Conservation (phyloP, 495 filamentous ascomycete genomes). For the Aspergillus wentii region DNA sequence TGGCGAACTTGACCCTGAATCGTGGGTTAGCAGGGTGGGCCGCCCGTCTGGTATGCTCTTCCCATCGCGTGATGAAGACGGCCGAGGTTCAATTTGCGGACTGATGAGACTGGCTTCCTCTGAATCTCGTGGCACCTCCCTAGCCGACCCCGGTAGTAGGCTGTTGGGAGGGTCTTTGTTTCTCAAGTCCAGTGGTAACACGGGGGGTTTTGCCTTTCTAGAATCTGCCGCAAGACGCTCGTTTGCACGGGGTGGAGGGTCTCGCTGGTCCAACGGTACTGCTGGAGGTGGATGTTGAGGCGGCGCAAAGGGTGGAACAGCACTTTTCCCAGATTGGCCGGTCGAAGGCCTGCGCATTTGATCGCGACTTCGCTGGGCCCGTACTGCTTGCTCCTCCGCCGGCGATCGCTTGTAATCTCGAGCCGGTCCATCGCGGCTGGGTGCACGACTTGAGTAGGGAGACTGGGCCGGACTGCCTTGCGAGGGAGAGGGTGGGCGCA, state of each 20-base stretch:
- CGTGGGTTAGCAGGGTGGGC: constrained; percentile 13
- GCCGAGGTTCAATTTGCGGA: constrained; percentile 15
- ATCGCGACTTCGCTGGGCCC: constrained; percentile 44
- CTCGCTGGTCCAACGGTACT: constrained; percentile 9
- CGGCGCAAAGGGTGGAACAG: constrained; percentile 15
- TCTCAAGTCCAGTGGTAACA: constrained; percentile 17
- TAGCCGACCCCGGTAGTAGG: constrained; percentile 13
- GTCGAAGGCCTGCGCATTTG: constrained; percentile 39
- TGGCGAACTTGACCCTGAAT: constrained; percentile 12
- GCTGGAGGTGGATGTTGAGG: constrained; percentile 17
- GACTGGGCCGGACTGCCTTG: constrained; percentile 21
- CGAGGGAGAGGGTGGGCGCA: constrained; percentile 18
- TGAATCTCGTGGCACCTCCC: constrained; percentile 7
- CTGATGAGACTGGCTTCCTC: constrained; percentile 12
- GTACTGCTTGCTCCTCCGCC: constrained; percentile 36
- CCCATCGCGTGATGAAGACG: constrained; percentile 27
- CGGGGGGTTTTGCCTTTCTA: constrained; percentile 13
- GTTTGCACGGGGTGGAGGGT: constrained; percentile 21
- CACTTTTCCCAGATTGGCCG: constrained; percentile 23
- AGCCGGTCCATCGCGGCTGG: constrained; percentile 35
- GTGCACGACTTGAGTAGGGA: constrained; percentile 23
- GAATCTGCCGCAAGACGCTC: constrained; percentile 19
- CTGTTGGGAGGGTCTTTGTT: constrained; percentile 19
- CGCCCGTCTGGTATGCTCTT: constrained; percentile 13
- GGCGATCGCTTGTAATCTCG: constrained; percentile 28